These are phyloP conservation scores for Sugiyamaella chiloensis DNA, from an alignment of 805 yeast species.

Conservation along the genomic window DNA sequence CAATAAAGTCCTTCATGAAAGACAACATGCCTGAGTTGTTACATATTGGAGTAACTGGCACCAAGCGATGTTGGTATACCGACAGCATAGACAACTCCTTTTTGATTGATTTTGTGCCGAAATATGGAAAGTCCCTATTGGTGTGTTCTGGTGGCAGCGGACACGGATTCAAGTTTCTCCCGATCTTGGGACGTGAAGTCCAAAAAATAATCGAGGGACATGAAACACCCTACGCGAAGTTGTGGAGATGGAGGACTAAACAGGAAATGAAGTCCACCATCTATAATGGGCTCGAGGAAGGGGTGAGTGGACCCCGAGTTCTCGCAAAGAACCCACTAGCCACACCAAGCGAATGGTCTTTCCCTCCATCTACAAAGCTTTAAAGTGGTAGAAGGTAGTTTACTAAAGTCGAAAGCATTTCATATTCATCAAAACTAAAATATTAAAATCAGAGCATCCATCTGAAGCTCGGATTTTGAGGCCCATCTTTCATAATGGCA, in stretches of 20 bases:
- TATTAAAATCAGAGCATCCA: conserved; percentile 47
- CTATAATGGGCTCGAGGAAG: neutral
- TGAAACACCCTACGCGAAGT: neutral
- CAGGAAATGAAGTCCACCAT: neutral
- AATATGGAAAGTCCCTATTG: neutral
- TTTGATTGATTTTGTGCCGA: conserved; percentile 12
- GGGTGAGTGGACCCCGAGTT: neutral
- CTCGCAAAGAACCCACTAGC: neutral
- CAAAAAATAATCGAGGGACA: neutral
- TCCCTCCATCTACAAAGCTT: neutral
- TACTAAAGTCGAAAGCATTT: too few relatives aligned
- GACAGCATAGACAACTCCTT: conserved; percentile 12
- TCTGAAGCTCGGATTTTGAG: conserved; percentile 43
- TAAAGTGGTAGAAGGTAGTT: too few relatives aligned
- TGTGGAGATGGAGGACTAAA: neutral
- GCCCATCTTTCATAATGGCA: conserved; percentile 43
- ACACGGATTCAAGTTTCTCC: neutral
- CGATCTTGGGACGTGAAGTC: neutral
- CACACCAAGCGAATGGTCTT: neutral
- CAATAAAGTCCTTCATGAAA: neutral
- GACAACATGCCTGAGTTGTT: conserved; percentile 12
- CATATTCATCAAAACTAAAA: too few relatives aligned
- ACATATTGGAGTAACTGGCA: conserved; percentile 1
- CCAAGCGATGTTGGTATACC: conserved; percentile 10
- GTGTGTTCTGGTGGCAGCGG: conserved; percentile 1